phyloP scores from a whole-genome alignment of 2,329 filamentous ascomycete species.

The Talaromyces piceae region DNA sequence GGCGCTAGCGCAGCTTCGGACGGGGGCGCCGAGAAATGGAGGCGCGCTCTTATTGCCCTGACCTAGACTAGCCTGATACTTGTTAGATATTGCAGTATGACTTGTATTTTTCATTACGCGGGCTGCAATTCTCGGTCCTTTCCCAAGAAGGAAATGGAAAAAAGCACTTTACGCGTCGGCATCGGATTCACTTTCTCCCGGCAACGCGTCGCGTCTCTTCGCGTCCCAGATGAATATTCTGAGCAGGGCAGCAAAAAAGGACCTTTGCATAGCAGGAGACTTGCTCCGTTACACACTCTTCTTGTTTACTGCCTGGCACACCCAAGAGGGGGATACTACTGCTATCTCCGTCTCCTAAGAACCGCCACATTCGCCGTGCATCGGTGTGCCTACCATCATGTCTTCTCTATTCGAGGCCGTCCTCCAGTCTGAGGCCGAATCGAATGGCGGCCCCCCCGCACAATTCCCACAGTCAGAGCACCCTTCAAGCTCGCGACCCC shows the following conservation, averaged over 20 bases:
- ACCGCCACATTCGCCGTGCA: not conserved
- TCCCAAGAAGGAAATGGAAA: not conserved
- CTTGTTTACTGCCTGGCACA: not conserved
- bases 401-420: conserved; percentile 36
- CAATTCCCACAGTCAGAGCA: conserved; percentile 28
- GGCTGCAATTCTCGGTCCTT: not conserved
- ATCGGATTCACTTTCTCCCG: conserved; percentile 16
- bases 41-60: not conserved
- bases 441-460: conserved; percentile 24
- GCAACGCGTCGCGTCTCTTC: conserved; percentile 17
- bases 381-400: conserved; percentile 27
- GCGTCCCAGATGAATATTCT: conserved; percentile 14
- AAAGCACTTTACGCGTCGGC: conserved; percentile 31
- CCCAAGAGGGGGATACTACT: not conserved
- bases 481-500: conserved; percentile 49
- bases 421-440: conserved; percentile 35
- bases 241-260: conserved; percentile 14
- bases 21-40: conserved; percentile 1
- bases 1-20: not conserved
- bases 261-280: conserved; percentile 13
- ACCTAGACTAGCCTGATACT: not conserved
- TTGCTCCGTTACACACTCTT: not conserved
- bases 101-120: not conserved
- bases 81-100: not conserved
- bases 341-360: not conserved